These are phyloP conservation scores for Chalaropsis thielavioides DNA, from an alignment of 2,329 filamentous ascomycete species.

Conservation along the genomic window DNA sequence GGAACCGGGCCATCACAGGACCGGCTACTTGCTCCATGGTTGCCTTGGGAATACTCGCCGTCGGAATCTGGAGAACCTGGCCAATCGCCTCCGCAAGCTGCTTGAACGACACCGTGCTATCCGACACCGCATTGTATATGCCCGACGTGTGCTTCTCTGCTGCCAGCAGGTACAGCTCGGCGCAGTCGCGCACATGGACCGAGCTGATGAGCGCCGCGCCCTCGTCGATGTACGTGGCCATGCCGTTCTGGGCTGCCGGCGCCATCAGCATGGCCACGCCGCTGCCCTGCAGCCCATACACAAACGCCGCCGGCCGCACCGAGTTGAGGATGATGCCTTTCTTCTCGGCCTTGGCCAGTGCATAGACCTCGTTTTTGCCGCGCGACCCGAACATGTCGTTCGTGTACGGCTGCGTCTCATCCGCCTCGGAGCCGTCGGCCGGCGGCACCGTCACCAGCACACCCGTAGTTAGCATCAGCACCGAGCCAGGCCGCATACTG, in stretches of 20 bases:
- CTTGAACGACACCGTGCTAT: conserved; percentile 24
- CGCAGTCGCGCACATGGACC: conserved; percentile 32
- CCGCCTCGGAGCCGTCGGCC: conserved; percentile 23
- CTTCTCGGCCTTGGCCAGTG: conserved; percentile 21
- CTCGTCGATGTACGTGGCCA: conserved; percentile 23
- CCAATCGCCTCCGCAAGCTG: conserved; percentile 23
- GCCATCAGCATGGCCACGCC: conserved; percentile 26
- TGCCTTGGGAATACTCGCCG: conserved; percentile 19
- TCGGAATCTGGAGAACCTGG: conserved; percentile 20
- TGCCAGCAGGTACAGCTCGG: conserved; percentile 28
- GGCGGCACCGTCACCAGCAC: conserved; percentile 21
- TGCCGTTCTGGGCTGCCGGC: conserved; percentile 23
- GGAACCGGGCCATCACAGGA: conserved; percentile 24
- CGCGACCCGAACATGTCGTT: conserved; percentile 22
- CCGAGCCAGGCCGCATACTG: conserved; percentile 24
- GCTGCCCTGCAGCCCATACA: conserved; percentile 31
- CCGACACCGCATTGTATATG: conserved; percentile 25
- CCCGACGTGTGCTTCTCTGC: conserved; percentile 25
- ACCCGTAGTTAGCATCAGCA: conserved; percentile 27
- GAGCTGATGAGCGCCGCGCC: conserved; percentile 23
- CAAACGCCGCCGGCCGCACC: conserved; percentile 30
- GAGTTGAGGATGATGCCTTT: conserved; percentile 25
- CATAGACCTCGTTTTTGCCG: conserved; percentile 23
- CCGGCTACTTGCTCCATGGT: conserved; percentile 23
- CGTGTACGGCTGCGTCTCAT: conserved; percentile 20